Conservation (phyloP, 805 yeast genomes). For the Spathaspora hagerdaliae region DNA sequence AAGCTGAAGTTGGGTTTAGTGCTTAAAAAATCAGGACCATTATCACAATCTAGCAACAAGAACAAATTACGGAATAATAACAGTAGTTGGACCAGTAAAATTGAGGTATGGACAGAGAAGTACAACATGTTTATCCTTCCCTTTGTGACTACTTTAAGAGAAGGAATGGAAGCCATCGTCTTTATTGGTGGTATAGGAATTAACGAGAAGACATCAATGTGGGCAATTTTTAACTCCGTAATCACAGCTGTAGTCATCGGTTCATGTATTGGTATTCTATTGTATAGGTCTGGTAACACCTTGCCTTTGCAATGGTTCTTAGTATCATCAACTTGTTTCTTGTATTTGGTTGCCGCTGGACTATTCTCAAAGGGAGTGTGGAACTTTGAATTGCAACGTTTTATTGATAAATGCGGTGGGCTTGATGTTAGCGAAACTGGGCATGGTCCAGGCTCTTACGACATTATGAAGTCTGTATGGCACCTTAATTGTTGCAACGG, state of each 20-base stretch:
- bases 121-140: slow-evolving; percentile 30
- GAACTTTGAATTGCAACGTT: slow-evolving; percentile 39
- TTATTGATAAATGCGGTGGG: slow-evolving; percentile 36
- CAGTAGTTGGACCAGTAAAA: slow-evolving; percentile 3
- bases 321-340: slow-evolving; percentile 35
- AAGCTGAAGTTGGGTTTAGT: slow-evolving; percentile 30
- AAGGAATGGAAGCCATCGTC: slow-evolving; percentile 42
- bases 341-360: slow-evolving; percentile 43
- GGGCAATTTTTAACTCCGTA: slow-evolving; percentile 29
- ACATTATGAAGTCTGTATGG: slow-evolving; percentile 38
- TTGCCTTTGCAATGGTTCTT: slow-evolving; percentile 40
- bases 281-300: slow-evolving; percentile 40
- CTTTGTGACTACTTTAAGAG: slow-evolving; percentile 37
- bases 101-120: slow-evolving; percentile 22
- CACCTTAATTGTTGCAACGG: slow-evolving; percentile 47
- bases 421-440: slow-evolving; percentile 43
- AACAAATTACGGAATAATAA: neutral
- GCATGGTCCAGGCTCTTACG: slow-evolving; percentile 44
- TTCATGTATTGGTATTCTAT: slow-evolving; percentile 26
- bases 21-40: slow-evolving; percentile 19
- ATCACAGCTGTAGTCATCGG: slow-evolving; percentile 28
- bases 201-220: slow-evolving; percentile 27
- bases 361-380: slow-evolving; percentile 42
- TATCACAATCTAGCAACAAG: slow-evolving; percentile 10
- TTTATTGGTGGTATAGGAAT: slow-evolving; percentile 42